phyloP scores from a whole-genome alignment of 2,329 filamentous ascomycete species.

The Amphichorda felina region DNA sequence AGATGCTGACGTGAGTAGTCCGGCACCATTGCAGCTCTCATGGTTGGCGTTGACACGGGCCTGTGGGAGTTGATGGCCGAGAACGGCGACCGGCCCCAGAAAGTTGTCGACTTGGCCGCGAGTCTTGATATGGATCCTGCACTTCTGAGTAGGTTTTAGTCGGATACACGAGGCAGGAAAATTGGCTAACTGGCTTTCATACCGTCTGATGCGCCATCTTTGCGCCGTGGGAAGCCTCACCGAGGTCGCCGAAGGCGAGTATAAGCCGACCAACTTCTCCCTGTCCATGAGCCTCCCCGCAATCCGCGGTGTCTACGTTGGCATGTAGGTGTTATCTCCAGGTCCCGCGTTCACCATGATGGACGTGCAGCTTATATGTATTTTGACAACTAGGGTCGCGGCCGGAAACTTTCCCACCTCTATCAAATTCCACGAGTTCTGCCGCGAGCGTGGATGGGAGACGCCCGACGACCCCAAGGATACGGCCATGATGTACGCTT shows the following conservation, averaged over 20 bases:
- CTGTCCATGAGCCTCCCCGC: slow-evolving; percentile 14
- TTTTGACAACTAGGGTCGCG: slow-evolving; percentile 7
- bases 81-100: slow-evolving; percentile 17
- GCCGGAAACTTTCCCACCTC: too few species aligned
- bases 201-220: slow-evolving; percentile 20
- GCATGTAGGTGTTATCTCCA: slow-evolving; percentile 4
- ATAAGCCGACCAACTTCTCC: slow-evolving; percentile 20
- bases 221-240: slow-evolving; percentile 21
- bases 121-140: slow-evolving; percentile 12
- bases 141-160: slow-evolving; percentile 16
- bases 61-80: slow-evolving; percentile 19
- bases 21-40: slow-evolving; percentile 9
- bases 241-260: slow-evolving; percentile 17
- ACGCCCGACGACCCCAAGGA: slow-evolving; percentile 11
- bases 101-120: slow-evolving; percentile 14
- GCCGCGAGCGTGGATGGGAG: slow-evolving; percentile 9
- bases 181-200: too few species aligned
- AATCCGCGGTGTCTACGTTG: slow-evolving; percentile 1
- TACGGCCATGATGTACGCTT: slow-evolving; percentile 18
- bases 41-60: slow-evolving; percentile 18
- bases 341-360: neutral
- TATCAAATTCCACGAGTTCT: slow-evolving; percentile 11
- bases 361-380: slow-evolving; percentile 1
- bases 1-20: too few species aligned
- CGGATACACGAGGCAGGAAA: too few species aligned